These are phyloP conservation scores for Fulvia fulva DNA, from an alignment of 2,329 filamentous ascomycete species.

Conservation along the genomic window DNA sequence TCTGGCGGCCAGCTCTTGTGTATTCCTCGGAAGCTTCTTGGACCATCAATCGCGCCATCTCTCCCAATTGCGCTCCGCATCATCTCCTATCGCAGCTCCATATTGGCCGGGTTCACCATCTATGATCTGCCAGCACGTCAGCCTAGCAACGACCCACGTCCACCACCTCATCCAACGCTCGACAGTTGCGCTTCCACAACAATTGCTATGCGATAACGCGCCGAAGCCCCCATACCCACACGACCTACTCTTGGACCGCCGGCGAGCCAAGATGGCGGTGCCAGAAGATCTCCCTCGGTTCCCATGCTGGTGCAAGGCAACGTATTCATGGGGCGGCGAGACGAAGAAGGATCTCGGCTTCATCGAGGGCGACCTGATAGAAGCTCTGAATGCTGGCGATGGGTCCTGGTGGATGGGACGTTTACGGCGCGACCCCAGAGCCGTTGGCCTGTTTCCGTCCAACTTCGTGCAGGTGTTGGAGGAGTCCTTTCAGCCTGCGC, in stretches of 20 bases:
- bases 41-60: background rate
- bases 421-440: constrained; percentile 80
- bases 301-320: constrained; percentile 39
- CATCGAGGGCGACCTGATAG: constrained; percentile 94
- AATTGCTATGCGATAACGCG: background rate
- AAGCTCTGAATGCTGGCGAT: constrained; percentile 95
- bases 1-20: background rate
- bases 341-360: constrained; percentile 93
- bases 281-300: constrained; percentile 28
- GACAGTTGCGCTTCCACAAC: background rate
- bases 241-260: background rate
- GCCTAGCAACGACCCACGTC: constrained; percentile 9
- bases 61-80: background rate
- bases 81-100: background rate
- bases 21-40: background rate
- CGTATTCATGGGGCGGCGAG: constrained; percentile 45
- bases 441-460: constrained; percentile 89
- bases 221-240: background rate
- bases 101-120: background rate
- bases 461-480: constrained; percentile 94
- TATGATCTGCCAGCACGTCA: background rate
- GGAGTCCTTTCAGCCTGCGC: constrained; percentile 72
- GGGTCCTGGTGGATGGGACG: constrained; percentile 98
- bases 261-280: constrained; percentile 10
- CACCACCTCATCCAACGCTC: constrained; percentile 2